phyloP scores from a whole-genome alignment of 352 stramenopile genomes.

The Globisporangium spinosum region DNA sequence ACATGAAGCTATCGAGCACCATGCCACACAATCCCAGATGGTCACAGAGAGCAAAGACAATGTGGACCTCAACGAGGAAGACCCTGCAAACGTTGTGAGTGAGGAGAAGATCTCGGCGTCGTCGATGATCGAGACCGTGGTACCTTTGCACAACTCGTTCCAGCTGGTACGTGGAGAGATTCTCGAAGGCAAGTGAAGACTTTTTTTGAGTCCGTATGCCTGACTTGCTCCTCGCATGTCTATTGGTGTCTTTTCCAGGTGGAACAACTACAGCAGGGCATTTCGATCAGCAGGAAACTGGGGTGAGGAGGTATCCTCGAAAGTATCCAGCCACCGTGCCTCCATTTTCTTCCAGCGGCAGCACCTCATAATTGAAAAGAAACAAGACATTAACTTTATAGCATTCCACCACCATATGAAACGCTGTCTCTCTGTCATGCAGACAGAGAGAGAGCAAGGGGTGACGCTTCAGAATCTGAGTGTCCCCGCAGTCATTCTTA shows the following conservation, averaged over 20 bases:
- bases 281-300: slow-evolving; percentile 40
- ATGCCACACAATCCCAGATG: slow-evolving; percentile 13
- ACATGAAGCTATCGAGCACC: neutral
- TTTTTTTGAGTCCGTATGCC: neutral
- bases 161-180: slow-evolving; percentile 42
- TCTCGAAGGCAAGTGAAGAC: neutral
- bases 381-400: slow-evolving; percentile 11
- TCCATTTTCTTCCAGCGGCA: neutral
- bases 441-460: neutral
- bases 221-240: slow-evolving; percentile 2
- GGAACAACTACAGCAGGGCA: slow-evolving; percentile 50
- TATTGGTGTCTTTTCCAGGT: slow-evolving; percentile 23
- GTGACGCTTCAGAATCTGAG: neutral
- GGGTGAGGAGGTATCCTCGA: slow-evolving; percentile 28
- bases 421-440: neutral
- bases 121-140: slow-evolving; percentile 74
- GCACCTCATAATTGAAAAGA: neutral
- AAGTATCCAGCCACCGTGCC: neutral
- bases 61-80: slow-evolving; percentile 20
- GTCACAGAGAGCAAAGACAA: slow-evolving; percentile 17
- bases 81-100: slow-evolving; percentile 32
- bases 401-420: neutral
- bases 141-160: slow-evolving; percentile 64
- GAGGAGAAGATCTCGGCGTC: slow-evolving; percentile 59
- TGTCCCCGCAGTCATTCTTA: neutral